Percentiles rank a stretch among this genome's conserved stretches.
These are phyloP conservation scores for Plasmopara muralis DNA, from an alignment of 352 stramenopile species.

Conservation along the genomic window DNA sequence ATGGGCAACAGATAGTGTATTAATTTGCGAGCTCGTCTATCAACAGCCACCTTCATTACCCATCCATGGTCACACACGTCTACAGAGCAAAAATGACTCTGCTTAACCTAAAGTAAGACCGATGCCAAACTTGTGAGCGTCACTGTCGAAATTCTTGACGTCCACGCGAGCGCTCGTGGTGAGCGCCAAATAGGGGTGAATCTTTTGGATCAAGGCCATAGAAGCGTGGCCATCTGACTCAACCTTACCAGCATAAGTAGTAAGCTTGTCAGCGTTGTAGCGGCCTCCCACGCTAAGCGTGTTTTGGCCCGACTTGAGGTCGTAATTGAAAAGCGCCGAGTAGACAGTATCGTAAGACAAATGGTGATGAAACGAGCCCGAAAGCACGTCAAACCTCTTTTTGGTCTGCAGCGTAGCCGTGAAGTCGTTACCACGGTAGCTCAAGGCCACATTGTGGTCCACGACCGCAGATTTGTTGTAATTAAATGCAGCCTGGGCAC, in stretches of 20 bases:
- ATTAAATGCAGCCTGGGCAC: conserved; percentile 71
- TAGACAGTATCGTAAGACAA: conserved; percentile 70
- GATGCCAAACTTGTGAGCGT: conserved; percentile 82
- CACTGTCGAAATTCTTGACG: conserved; percentile 81
- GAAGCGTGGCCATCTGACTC: conserved; percentile 77
- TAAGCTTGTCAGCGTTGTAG: conserved; percentile 69
- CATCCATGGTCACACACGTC: no score
- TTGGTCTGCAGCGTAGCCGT: conserved; percentile 66
- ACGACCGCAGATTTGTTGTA: conserved; percentile 72
- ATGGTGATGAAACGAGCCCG: conserved; percentile 80
- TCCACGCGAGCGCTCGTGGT: conserved; percentile 77
- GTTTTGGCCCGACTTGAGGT: conserved; percentile 79
- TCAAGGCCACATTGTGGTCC: conserved; percentile 73
- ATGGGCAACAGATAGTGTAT: no score
- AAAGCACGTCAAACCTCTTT: conserved; percentile 76
- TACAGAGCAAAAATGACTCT: no score
- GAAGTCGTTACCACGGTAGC: conserved; percentile 63
- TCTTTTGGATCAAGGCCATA: conserved; percentile 70
- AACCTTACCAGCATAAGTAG: conserved; percentile 79
- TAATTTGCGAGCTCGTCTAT: no score
- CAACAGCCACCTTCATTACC: no score
- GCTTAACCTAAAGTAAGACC: conserved; percentile 71
- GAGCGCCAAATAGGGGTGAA: conserved; percentile 63
- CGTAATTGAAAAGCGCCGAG: conserved; percentile 73
- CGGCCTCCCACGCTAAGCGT: conserved; percentile 67